These are phyloP conservation scores for Phytophthora europaea DNA, from an alignment of 352 stramenopile genomes.

Conservation along the genomic window DNA sequence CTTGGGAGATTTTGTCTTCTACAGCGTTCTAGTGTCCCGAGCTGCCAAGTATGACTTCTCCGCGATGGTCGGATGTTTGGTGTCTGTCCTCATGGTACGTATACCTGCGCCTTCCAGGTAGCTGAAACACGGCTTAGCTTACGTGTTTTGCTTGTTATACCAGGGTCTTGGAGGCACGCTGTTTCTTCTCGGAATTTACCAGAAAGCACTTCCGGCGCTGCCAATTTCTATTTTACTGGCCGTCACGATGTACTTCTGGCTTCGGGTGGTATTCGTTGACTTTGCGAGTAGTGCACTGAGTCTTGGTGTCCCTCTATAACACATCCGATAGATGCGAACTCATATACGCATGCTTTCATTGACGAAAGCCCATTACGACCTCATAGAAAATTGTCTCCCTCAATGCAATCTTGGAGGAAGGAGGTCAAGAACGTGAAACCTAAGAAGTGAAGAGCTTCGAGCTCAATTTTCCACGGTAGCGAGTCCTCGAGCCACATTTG, in stretches of 20 bases:
- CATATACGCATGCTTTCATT: conserved; percentile 28
- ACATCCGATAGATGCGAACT: conserved; percentile 19
- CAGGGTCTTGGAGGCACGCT: conserved; percentile 95
- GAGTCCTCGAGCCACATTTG: conserved; percentile 52
- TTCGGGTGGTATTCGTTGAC: conserved; percentile 75
- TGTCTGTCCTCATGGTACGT: conserved; percentile 94
- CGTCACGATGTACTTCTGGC: conserved; percentile 86
- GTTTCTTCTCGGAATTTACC: conserved; percentile 96
- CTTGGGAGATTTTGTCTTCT: conserved; percentile 99
- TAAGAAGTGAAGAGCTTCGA: conserved; percentile 83
- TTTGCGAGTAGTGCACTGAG: conserved; percentile 61
- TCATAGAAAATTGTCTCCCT: conserved; percentile 52
- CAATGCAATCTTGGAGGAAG: conserved; percentile 67
- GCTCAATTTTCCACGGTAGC: conserved; percentile 81
- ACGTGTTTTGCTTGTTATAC: conserved; percentile 5
- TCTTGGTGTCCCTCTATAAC: conserved; percentile 44
- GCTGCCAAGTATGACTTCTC: conserved; percentile 97
- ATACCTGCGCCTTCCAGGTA: background rate
- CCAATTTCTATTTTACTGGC: conserved; percentile 94
- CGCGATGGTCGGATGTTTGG: conserved; percentile 94
- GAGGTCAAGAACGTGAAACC: conserved; percentile 78
- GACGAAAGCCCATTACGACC: background rate
- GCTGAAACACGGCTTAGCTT: conserved; percentile 2
- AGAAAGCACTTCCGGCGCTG: conserved; percentile 96
- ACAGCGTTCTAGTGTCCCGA: conserved; percentile 97